A percentile compares a stretch with the other conserved stretches of the same genome.
These are phyloP conservation scores for Cladophialophora exuberans DNA, from an alignment of 2,329 filamentous ascomycete genomes.

Conservation along the genomic window DNA sequence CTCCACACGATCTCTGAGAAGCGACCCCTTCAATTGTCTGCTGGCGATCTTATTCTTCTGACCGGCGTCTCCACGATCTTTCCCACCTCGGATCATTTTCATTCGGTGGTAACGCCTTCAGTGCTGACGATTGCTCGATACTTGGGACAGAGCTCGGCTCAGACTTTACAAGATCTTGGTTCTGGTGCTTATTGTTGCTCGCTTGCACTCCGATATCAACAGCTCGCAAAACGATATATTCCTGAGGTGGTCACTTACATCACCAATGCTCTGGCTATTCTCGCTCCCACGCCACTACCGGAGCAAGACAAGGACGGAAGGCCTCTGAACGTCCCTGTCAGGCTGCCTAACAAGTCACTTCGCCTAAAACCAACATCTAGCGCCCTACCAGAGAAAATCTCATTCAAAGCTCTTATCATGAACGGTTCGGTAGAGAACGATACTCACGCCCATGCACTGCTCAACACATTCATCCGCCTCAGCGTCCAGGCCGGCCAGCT, in stretches of 20 bases:
- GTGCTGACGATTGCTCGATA: slow-evolving; percentile 83
- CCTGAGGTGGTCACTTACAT: slow-evolving; percentile 86
- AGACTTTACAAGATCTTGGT: slow-evolving; percentile 66
- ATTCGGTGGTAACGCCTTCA: slow-evolving; percentile 89
- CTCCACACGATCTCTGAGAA: slow-evolving; percentile 61
- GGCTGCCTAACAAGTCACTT: slow-evolving; percentile 50
- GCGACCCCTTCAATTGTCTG: slow-evolving; percentile 54
- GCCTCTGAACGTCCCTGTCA: slow-evolving; percentile 23
- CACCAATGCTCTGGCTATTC: slow-evolving; percentile 70
- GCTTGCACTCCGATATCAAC: slow-evolving; percentile 80
- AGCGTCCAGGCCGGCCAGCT: slow-evolving; percentile 69
- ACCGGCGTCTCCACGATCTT: slow-evolving; percentile 84
- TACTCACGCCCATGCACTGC: slow-evolving; percentile 15
- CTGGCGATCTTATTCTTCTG: slow-evolving; percentile 81
- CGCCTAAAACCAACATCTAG: slow-evolving; percentile 49
- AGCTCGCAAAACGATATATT: slow-evolving; percentile 80
- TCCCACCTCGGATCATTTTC: slow-evolving; percentile 96
- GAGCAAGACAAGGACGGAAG: slow-evolving; percentile 15
- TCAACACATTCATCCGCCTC: slow-evolving; percentile 59
- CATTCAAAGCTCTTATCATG: slow-evolving; percentile 45
- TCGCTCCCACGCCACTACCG: slow-evolving; percentile 48
- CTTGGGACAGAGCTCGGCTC: slow-evolving; percentile 75
- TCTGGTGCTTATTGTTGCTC: slow-evolving; percentile 79
- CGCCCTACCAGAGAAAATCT: slow-evolving; percentile 55
- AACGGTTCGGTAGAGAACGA: neutral